Evolutionary conservation across 805 yeast species (phyloP).

Genomic region (Yamadazyma paraphyllophila): DNA sequence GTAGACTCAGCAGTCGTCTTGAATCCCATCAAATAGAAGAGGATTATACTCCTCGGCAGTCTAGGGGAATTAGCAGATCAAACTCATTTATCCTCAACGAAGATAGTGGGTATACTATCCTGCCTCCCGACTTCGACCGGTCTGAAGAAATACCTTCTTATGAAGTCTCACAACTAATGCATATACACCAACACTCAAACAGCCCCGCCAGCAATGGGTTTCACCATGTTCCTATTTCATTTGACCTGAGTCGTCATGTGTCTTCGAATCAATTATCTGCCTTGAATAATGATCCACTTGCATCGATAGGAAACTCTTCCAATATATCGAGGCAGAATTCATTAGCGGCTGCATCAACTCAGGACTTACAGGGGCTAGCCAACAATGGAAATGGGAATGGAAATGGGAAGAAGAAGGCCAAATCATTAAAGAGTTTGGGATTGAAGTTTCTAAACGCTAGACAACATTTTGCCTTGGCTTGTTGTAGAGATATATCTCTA

Average conservation of each 20-base stretch:
- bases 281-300: background rate
- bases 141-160: constrained; percentile 41
- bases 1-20: constrained; percentile 23
- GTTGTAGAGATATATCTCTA: constrained; percentile 76
- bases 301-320: constrained; percentile 10
- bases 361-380: constrained; percentile 7
- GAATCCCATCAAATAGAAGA: constrained; percentile 34
- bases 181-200: constrained; percentile 19
- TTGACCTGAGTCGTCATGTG: constrained; percentile 1
- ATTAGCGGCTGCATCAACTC: constrained; percentile 8
- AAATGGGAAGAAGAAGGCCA: constrained; percentile 5
- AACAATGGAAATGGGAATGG: background rate
- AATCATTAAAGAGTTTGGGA: constrained; percentile 53
- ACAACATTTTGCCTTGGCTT: constrained; percentile 72
- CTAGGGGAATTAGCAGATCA: constrained; percentile 10
- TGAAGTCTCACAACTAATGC: constrained; percentile 37
- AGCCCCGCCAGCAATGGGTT: constrained; percentile 1
- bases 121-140: constrained; percentile 21
- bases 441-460: constrained; percentile 69
- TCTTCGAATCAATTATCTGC: constrained; percentile 2
- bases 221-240: constrained; percentile 4
- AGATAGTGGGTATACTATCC: background rate
- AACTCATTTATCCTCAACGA: constrained; percentile 10
- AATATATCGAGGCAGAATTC: constrained; percentile 13
- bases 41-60: constrained; percentile 23